Evolutionary conservation across 352 stramenopile genomes (phyloP), one percentile per base, ranked within the genome.

Genomic region (Globisporangium mamillatum): DNA sequence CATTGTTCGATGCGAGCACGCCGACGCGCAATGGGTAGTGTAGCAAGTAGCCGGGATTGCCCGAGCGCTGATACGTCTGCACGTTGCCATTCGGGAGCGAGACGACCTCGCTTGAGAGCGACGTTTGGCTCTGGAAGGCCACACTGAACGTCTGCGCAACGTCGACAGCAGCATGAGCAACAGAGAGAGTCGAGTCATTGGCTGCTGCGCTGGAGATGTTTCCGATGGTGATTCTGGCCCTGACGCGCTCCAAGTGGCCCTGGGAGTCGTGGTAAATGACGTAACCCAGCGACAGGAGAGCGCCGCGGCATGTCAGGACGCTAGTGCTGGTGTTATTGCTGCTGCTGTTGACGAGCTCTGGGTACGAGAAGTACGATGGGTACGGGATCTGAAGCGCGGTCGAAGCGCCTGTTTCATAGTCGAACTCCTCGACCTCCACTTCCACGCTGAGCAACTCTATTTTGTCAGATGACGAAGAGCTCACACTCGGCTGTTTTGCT

Each of bases 11-110:
- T 16, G 55, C 38, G 12, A 78, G 1, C 8, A 75, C 25, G 16
- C 78, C 78, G 6, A 83, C 76, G 7, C 78, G 78, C 8, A 86
- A 52, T 0, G 76, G 78, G 27, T 63, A 66, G 27, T 83, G 74
- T 9, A 69, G 38, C 20, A 73, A 44, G 53, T 82, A 86, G 20
- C 78, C 78, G 5, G 78, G 78, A 24, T 80, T 83, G 0, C 78
- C 78, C 0, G 78, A 86, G 1, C 78, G 74, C 27, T 65, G 38
- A 29, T 80, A 83, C 3, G 66, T 74, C 20, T 73, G 44, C 1
- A 82, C 1, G 65, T 86, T 86, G 3, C 78, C 76, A 18, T 75
- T 72, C 16, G 64, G 38, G 9, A 86, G 63, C 12, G 76, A 75
- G 18, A 78, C 63, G 20, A 73, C 18, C 0, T 52, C 41, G 1